Evolutionary conservation across 2,329 filamentous ascomycete genomes (phyloP).

Genomic region (Pseudodiploospora longispora): DNA sequence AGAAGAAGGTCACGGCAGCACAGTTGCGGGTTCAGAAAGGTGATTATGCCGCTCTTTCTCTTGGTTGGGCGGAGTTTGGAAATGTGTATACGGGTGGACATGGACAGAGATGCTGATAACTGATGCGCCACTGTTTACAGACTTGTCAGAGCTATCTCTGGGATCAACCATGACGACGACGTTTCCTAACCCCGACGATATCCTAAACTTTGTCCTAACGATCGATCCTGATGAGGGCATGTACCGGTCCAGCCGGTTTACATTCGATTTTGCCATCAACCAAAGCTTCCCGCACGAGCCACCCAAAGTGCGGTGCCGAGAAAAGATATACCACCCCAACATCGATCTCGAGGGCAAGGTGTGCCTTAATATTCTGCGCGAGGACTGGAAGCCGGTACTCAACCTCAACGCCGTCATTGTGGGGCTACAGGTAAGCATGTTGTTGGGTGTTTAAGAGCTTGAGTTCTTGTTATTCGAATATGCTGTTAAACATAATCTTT

Average conservation of each 20-base stretch:
- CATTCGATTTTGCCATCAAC: conserved; percentile 86
- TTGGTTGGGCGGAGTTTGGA: neutral
- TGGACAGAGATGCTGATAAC: neutral
- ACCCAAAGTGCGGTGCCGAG: conserved; percentile 90
- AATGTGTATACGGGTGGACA: neutral
- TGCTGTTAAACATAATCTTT: neutral
- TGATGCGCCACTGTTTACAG: conserved; percentile 32
- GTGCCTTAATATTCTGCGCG: conserved; percentile 90
- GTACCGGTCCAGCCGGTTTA: conserved; percentile 83
- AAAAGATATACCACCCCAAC: conserved; percentile 99
- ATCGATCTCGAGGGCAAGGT: conserved; percentile 98
- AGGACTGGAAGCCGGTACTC: conserved; percentile 98
- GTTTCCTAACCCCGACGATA: conserved; percentile 77
- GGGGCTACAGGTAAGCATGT: conserved; percentile 62
- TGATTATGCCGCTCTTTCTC: conserved; percentile 26
- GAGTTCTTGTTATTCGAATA: neutral
- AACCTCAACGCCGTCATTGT: conserved; percentile 96
- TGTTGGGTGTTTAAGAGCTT: neutral
- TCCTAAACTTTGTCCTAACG: conserved; percentile 73
- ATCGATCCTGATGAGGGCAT: conserved; percentile 80
- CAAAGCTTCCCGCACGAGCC: conserved; percentile 96
- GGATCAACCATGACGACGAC: conserved; percentile 72
- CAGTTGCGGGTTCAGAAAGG: conserved; percentile 95
- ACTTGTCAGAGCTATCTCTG: conserved; percentile 73
- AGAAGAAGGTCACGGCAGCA: conserved; percentile 97